Evolutionary conservation across 2,329 filamentous ascomycete genomes (phyloP).

Genomic region (Seiridium cupressi): DNA sequence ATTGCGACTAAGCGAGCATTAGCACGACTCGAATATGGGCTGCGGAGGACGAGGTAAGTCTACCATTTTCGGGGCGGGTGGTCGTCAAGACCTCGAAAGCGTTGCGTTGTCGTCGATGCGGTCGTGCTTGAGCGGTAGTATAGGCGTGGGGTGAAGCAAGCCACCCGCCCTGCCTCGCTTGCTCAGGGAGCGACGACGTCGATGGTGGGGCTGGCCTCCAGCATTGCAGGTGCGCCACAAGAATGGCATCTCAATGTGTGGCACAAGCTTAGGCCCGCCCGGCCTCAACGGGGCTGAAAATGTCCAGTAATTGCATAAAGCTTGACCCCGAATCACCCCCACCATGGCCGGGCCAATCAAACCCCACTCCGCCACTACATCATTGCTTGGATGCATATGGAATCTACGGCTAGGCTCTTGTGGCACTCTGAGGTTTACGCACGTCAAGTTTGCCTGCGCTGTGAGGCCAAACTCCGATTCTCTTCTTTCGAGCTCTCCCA

Average conservation of each 20-base stretch:
- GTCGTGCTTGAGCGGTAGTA: not conserved
- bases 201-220: not conserved
- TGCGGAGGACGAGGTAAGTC: not conserved
- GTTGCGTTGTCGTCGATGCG: not conserved
- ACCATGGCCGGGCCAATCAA: constrained; percentile 1
- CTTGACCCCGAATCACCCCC: not conserved
- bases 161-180: not conserved
- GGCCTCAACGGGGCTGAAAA: no score
- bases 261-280: no score
- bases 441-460: constrained; percentile 3
- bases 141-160: constrained; percentile 4
- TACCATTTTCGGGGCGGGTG: not conserved
- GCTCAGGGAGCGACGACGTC: not conserved
- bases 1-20: constrained; percentile 73
- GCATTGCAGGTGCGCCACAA: not conserved
- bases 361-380: constrained; percentile 4
- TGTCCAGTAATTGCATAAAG: not conserved
- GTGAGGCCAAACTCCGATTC: not conserved
- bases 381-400: constrained; percentile 2
- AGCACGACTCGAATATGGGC: constrained; percentile 12
- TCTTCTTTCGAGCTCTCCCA: not conserved
- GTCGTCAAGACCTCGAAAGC: constrained; percentile 19
- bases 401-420: not conserved
- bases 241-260: no score
- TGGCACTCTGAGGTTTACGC: not conserved